phyloP scores from a whole-genome alignment of 2,329 filamentous ascomycete genomes.

The Cladophialophora exuberans region DNA sequence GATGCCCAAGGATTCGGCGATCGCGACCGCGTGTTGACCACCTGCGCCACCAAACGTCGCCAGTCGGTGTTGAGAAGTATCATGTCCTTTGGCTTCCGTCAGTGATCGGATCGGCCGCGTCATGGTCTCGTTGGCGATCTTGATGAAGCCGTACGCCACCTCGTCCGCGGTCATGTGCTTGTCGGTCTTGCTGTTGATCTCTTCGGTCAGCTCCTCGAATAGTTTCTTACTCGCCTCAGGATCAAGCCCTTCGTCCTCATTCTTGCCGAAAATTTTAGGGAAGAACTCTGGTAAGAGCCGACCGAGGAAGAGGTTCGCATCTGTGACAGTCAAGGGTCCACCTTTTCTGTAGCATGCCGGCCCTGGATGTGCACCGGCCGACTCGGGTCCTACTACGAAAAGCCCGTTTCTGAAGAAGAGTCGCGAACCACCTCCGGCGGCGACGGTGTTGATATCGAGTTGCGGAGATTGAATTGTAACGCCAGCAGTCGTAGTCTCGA shows the following conservation, averaged over 20 bases:
- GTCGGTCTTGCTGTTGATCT: conserved; percentile 72
- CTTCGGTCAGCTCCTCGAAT: conserved; percentile 73
- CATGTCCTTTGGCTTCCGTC: conserved; percentile 89
- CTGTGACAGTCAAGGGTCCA: conserved; percentile 86
- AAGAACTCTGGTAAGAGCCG: conserved; percentile 90
- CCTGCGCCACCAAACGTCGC: conserved; percentile 92
- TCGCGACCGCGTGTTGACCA: conserved; percentile 89
- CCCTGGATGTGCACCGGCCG: conserved; percentile 86
- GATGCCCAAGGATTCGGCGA: conserved; percentile 82
- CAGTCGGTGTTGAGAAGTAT: conserved; percentile 85
- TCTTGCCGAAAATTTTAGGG: conserved; percentile 90
- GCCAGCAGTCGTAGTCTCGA: conserved; percentile 92
- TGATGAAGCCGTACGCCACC: conserved; percentile 89
- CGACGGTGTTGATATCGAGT: conserved; percentile 92
- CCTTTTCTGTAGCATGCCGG: conserved; percentile 93
- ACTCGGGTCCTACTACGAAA: conserved; percentile 91
- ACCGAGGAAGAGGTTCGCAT: conserved; percentile 87
- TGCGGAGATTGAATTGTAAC: conserved; percentile 92
- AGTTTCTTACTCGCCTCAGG: conserved; percentile 72
- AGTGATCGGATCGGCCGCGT: conserved; percentile 85
- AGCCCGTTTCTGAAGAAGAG: conserved; percentile 88
- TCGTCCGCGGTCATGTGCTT: conserved; percentile 76
- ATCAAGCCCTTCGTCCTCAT: conserved; percentile 83
- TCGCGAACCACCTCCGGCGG: conserved; percentile 71
- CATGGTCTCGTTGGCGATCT: conserved; percentile 90